Conservation (phyloP, 2,329 filamentous ascomycete genomes). For the Botrytis tulipae region DNA sequence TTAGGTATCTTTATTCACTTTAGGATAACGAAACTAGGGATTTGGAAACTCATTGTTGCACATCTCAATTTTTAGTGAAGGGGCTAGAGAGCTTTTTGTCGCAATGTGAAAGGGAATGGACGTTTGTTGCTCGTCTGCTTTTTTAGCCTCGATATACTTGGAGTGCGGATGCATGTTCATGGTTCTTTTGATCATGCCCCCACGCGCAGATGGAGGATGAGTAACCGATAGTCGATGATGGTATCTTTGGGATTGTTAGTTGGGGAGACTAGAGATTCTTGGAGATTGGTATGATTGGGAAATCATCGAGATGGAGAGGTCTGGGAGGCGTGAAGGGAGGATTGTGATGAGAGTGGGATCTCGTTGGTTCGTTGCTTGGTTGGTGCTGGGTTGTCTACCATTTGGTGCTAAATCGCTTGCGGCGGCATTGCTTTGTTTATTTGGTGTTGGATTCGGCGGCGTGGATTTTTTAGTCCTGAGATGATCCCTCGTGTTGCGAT, state of each 20-base stretch:
- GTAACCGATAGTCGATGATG: neutral
- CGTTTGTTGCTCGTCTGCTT: neutral
- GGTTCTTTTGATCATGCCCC: neutral
- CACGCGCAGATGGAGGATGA: neutral
- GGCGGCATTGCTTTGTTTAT: neutral
- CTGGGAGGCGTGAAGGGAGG: neutral
- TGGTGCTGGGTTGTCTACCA: neutral
- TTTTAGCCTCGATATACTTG: neutral
- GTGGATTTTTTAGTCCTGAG: too few species aligned
- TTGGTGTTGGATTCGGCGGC: neutral
- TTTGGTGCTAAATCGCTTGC: neutral
- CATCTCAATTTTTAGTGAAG: neutral
- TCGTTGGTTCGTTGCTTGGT: neutral
- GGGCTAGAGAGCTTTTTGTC: neutral
- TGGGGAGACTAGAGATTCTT: neutral
- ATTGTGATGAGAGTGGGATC: neutral
- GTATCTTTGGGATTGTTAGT: neutral
- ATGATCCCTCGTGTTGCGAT: neutral
- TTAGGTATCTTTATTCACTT: neutral
- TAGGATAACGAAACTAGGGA: neutral
- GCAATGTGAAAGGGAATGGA: neutral
- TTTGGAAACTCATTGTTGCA: neutral
- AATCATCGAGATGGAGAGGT: neutral
- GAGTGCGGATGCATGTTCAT: neutral
- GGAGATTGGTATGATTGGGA: neutral